A percentile compares a stretch with the other conserved stretches of the same genome.
Evolutionary conservation across 305 asterid genomes (phyloP).

Genomic region (Fraxinus albicans): DNA sequence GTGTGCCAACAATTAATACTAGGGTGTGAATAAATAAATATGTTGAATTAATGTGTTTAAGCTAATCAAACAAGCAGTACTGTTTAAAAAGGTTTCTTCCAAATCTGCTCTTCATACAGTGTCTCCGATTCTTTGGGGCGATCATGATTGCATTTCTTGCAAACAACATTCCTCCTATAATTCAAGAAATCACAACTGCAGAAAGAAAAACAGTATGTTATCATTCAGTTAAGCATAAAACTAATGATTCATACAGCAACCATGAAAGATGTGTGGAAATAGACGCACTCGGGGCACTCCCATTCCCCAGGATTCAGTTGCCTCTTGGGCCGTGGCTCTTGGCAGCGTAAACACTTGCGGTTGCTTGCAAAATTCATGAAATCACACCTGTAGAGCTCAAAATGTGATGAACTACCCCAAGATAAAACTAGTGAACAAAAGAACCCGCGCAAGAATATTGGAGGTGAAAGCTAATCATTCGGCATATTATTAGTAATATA

Average conservation of each 20-base stretch:
- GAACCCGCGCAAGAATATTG: background rate
- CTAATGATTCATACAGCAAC: constrained; percentile 19
- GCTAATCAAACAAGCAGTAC: background rate
- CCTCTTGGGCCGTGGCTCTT: constrained; percentile 54
- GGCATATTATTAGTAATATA: background rate
- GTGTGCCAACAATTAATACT: background rate
- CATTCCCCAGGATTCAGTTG: constrained; percentile 71
- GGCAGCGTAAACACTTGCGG: constrained; percentile 59
- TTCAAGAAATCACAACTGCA: constrained; percentile 71
- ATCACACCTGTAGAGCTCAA: constrained; percentile 51
- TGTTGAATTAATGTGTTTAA: background rate
- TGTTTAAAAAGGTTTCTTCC: constrained; percentile 53
- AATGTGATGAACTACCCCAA: constrained; percentile 15
- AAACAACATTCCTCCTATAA: constrained; percentile 47
- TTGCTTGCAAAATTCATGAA: constrained; percentile 76
- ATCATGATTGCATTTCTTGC: constrained; percentile 60
- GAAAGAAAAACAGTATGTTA: constrained; percentile 2
- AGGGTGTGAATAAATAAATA: background rate
- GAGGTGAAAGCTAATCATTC: background rate
- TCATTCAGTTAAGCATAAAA: background rate
- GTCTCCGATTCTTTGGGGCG: constrained; percentile 34
- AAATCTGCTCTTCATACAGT: constrained; percentile 27
- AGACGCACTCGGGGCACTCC: constrained; percentile 78
- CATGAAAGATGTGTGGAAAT: constrained; percentile 11
- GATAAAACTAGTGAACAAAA: background rate